Evolutionary conservation across 2,329 filamentous ascomycete genomes (phyloP), one percentile per base, ranked within the genome.

Genomic region (Macrophomina phaseolina): DNA sequence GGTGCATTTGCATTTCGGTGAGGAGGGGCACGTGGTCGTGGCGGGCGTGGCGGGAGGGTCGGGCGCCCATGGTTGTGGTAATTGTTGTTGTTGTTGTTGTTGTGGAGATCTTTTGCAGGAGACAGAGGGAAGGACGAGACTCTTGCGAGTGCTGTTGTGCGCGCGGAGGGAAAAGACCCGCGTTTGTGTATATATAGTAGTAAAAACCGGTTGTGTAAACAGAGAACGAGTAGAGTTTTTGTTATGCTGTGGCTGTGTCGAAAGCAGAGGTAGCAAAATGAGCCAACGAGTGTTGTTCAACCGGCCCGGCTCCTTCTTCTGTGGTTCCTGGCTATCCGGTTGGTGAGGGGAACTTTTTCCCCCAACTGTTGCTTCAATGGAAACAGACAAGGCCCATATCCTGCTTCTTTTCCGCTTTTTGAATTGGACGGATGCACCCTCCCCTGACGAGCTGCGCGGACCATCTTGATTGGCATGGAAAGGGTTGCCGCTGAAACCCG

Each of bases 401-500:
- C 28, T n/a, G 14, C 8, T 23, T n/a, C 23, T 48, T 18, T 9
- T 60, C 38, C 16, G 18, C 28, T 36, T 62, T 60, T 48, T 62
- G 58, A 49, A 36, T 49, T 45, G 30, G 23, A 23, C 23, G 45
- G 58, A 45, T 28, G 42, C 5, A 28, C n/a, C n/a, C 34, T n/a
- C 30, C 16, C 14, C 16, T 18, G 46, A 30, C 23, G n/a, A 46
- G 16, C 40, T 12, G 40, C 56, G 56, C 28, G 56, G 40, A 60
- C 58, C 58, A 62, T 45, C 23, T 23, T 62, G 28, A 38, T 62
- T 34, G 40, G 56, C 5, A 7, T 14, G 40, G 40, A n/a, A 45
- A 38, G 14, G 42, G n/a, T 49, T 9, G 58, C 58, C 38, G 32
- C 45, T 62, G 58, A 62, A 62, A 62, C 58, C 12, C 6, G 5